Base-by-base conservation (phyloP, 805 yeast species). In the Kurtzmaniella fragi region DNA sequence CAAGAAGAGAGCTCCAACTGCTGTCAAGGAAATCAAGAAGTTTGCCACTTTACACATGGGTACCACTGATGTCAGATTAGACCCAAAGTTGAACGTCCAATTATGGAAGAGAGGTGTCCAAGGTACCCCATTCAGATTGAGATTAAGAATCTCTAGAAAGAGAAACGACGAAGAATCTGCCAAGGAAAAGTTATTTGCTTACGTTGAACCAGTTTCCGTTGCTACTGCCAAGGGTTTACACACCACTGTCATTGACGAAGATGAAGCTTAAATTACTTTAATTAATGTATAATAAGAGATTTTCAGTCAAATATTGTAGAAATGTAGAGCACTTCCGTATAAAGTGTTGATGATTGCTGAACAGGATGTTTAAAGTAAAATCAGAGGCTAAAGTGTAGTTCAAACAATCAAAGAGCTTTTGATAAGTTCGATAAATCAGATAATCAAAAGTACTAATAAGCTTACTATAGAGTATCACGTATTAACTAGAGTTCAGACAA, bases 121-220 rank as follows among this genome's bases (percentile, higher is more conserved):
- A 82, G 97, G 97, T 80, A 95, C 88, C 66, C 96, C 95, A 71
- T 78, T 77, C 88, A 90, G 96, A 83, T 71, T 93, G 75, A 90
- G 99, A 81, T 81, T 93, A 71, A 90, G 96, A 80, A 90, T 93
- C 77, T 89, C 98, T 52, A 85, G 96, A 84, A 93, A 84, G 90
- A 88, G 98, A 82, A 93, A 93, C 81, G 97, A 93, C 75, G 99
- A 93, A 80, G 99, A 93, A 81, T 91, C 88, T 70, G 97, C 99
- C 66, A 84, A 84, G 82, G 90, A 88, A 78, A 88, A 90, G 73
- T 82, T 93, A 73, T 93, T 87, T 81, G 89, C 98, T 57, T 90
- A 79, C 75, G 99, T 93, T 66, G 98, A 93, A 82, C 91, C 95
- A 66, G 96, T 93, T 70, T 74, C 77, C 65, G 97, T 93, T 64